Evolutionary conservation across 805 yeast species (phyloP), one percentile per base, ranked within the genome.

Genomic region (Sungouiozyma intestinalis): DNA sequence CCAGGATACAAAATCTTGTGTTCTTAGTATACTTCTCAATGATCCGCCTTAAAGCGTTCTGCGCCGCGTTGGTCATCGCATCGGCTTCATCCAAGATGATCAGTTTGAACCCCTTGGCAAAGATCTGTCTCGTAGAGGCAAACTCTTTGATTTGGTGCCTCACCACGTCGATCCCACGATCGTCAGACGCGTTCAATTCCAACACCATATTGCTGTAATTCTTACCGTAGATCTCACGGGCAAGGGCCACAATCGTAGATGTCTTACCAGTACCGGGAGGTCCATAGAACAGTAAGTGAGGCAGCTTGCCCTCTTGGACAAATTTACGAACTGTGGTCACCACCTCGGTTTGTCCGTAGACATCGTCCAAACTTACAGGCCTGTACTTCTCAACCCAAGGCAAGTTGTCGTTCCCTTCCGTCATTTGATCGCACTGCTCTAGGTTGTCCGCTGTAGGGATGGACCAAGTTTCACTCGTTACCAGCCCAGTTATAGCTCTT

Each of bases 161-260:
- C n/a, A 92, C 97, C 36, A 92, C 97, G 53, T 86, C 95, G 51
- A 92, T 92, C 50, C 98, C 98, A 65, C 98, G 76, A 62, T 92
- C 98, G 62, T 92, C 98, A 3, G 94, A 81, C 3, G 98, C 98
- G 64, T 92, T 92, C 61, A 92, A 71, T 59, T 92, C 98, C 42
- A 92, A 66, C 1, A 92, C 97, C 88, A 88, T 87, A 56, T 86
- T 84, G 52, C 73, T 76, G 59, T 84, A 85, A 47, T 74, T 71
- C 48, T 77, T 75, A 2, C 98, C 99, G 57, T 82, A 88, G 7
- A 88, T 75, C 55, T 87, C 95, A 44, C 77, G 70, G 1, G 97
- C 95, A 44, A 88, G 64, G 1, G 97, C 96, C 17, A 82, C 73
- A 49, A 86, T 81, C 2, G 94, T 85, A 2, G 94, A 82, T 0